Base-by-base conservation (phyloP, 2,329 filamentous ascomycete genomes). In the Aspergillus calidoustus region DNA sequence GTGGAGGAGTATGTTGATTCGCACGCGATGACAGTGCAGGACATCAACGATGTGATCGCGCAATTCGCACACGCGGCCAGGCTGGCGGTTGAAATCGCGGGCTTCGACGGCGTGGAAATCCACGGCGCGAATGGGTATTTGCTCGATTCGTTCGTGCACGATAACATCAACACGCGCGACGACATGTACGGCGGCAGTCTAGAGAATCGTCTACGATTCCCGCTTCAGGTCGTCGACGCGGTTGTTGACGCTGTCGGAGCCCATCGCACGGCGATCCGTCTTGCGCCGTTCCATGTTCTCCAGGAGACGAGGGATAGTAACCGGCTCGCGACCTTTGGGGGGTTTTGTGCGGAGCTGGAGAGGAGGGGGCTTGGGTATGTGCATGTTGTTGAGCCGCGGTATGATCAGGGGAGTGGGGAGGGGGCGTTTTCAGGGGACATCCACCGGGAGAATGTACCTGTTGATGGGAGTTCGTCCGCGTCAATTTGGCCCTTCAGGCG, bases 81-180 rank as follows among this genome's bases (percentile, higher is more conserved):
- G n/a, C 52, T 54, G 1, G 52, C 52, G 2, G n/a, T 54, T 8
- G 52, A 44, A 44, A 23, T 54, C 7, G 52, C 52, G 0, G 52
- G 52, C 2, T 54, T 54, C 23, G 52, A 54, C 52, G 52, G 52
- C 11, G 52, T 54, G 31, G 52, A 54, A 19, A 54, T 54, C 52
- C 52, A 54, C 34, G 52, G 52, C 7, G 52, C 31, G 7, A 54
- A 54, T 15, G 52, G 52, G 13, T 54, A 54, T 28, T 15, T 54
- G n/a, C 52, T 54, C 19, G 52, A 54, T 28, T 23, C 17, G 34
- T 54, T 54, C 23, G 31, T 44, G 28, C 52, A 54, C 22, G 52
- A 54, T 25, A 54, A 54, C 13, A 54, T 54, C 38, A 54, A 54
- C 52, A 54, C 52, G 5, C 17, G 52, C 0, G 17, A 3, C 5